Evolutionary conservation across 2,329 filamentous ascomycete species (phyloP).

Genomic region (Keithomyces neogunnii): DNA sequence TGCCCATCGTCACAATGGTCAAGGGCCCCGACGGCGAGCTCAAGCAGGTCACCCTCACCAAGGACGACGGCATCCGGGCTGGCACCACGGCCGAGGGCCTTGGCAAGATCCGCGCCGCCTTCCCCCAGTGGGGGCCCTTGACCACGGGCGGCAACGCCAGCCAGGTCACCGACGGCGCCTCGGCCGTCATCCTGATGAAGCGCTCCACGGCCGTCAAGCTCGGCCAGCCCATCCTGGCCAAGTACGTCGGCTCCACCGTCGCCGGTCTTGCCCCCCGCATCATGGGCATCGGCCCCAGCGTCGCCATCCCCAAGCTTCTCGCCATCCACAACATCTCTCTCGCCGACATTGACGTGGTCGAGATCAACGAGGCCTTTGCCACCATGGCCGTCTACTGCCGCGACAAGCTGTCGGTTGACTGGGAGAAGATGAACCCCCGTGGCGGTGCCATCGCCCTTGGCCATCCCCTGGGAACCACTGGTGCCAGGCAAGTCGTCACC

Average conservation of each 20-base stretch:
- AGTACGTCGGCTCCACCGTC: constrained; percentile 87
- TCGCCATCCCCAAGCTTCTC: constrained; percentile 76
- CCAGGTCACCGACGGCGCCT: constrained; percentile 91
- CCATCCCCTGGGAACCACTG: constrained; percentile 74
- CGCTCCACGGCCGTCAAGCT: constrained; percentile 80
- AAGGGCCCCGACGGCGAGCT: constrained; percentile 76
- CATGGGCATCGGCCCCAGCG: constrained; percentile 85
- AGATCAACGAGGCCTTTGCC: constrained; percentile 96
- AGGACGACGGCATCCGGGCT: constrained; percentile 83
- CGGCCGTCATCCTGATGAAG: constrained; percentile 88
- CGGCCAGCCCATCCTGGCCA: constrained; percentile 84
- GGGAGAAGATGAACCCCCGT: constrained; percentile 70
- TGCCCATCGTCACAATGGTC: constrained; percentile 72
- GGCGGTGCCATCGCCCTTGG: constrained; percentile 78
- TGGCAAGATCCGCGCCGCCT: constrained; percentile 79
- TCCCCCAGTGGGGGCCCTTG: constrained; percentile 78
- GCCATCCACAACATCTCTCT: constrained; percentile 67
- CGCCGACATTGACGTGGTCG: constrained; percentile 79
- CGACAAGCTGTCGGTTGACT: constrained; percentile 61
- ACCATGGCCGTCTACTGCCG: constrained; percentile 96
- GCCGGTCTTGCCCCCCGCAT: constrained; percentile 86
- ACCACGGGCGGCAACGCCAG: constrained; percentile 91
- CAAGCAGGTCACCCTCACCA: constrained; percentile 69
- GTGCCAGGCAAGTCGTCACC: constrained; percentile 77
- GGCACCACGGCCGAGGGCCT: constrained; percentile 82